Base-by-base conservation (phyloP, 2,329 filamentous ascomycete species). In the Chalara sp. region DNA sequence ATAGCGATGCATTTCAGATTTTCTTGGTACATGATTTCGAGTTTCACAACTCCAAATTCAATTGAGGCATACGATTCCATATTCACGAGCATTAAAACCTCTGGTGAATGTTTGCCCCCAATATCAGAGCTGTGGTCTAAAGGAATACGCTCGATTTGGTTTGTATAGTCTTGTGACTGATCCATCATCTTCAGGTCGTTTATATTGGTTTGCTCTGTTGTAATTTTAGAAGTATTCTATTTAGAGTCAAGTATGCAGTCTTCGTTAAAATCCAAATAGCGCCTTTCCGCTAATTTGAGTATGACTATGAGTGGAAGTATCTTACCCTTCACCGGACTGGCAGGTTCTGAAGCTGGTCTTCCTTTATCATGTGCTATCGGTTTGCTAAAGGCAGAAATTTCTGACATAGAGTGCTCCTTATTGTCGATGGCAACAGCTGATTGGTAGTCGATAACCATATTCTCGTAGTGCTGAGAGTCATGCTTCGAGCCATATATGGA, bases 1-100 rank as follows among this genome's bases (percentile, higher is more conserved):
- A 52, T 52, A n/a, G 50, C 50, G 12, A 52, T 52, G 46, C 50
- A 52, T 44, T 48, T 52, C 40, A 48, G 40, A 39, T 39, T 45
- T 44, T 48, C 46, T 41, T 49, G 41, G 21, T 46, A 37, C 31
- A 52, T 32, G 13, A 52, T 52, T 35, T 52, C 50, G 30, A 49
- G 41, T 41, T 52, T 52, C 12, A 41, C 50, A 21, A 52, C 46
- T 41, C 46, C 50, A 31, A 49, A 30, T 43, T 52, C 46, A 43
- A 49, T 48, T 6, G 50, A 52, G 33, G 46, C 50, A 33, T 32
- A 52, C 11, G 50, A 40, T 11, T 42, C 32, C 46, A 49, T 46
- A 31, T n/a, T 30, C 32, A 44, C 39, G 13, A 47, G 30, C 32
- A 47, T 45, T 10, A 39, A 47, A 44, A 11, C 31, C 47, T 44